A percentile compares a stretch with the other conserved stretches of the same genome.
phyloP scores from a whole-genome alignment of 495 filamentous ascomycete species.

The Penicillium coffeae region DNA sequence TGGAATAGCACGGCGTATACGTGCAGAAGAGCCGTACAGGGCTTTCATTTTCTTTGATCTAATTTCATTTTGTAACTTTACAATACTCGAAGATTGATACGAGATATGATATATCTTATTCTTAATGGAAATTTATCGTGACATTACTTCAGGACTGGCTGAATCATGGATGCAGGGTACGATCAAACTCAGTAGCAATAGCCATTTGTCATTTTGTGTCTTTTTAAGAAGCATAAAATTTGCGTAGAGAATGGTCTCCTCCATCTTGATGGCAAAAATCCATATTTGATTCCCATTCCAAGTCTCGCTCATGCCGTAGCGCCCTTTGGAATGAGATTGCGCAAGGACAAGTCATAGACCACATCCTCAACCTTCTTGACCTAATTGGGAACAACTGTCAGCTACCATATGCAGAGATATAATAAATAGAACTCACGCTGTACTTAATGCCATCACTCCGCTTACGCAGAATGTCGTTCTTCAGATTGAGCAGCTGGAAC shows the following conservation, averaged over 20 bases:
- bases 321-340: conserved; percentile 67
- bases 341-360: conserved; percentile 86
- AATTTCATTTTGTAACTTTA: not conserved
- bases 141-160: no score
- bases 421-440: conserved; percentile 50
- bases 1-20: not conserved
- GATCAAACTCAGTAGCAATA: no score
- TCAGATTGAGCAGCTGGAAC: conserved; percentile 94
- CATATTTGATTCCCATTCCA: not conserved
- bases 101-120: not conserved
- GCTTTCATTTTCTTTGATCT: not conserved
- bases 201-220: conserved; percentile 8
- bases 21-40: no score
- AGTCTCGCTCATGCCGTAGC: conserved; percentile 10
- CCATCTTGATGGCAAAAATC: no score
- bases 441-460: conserved; percentile 95
- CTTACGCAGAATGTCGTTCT: conserved; percentile 87
- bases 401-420: not conserved
- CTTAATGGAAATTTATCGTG: not conserved
- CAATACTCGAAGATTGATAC: not conserved
- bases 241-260: not conserved
- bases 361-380: conserved; percentile 97
- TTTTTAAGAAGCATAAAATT: not conserved
- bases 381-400: conserved; percentile 28
- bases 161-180: no score